Evolutionary conservation across 441 rosid genomes (phyloP).

Genomic region (Arabidopsis lyrata): DNA sequence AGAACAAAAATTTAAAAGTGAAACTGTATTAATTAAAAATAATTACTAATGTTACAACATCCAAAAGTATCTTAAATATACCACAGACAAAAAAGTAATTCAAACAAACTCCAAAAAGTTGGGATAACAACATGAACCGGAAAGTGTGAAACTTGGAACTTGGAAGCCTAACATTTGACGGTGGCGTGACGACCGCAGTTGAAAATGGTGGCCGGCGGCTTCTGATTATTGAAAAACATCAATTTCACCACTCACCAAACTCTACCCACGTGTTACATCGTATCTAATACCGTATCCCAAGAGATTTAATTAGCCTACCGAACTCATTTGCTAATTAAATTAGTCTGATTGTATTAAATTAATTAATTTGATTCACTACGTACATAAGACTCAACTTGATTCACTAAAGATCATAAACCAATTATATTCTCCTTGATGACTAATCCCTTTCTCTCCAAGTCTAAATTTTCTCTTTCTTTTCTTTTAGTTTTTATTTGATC

Average conservation of each 20-base stretch:
- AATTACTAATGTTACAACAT: not conserved
- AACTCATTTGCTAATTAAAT: constrained; percentile 19
- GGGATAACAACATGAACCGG: constrained; percentile 33
- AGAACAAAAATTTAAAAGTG: too few species aligned
- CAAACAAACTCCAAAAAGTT: constrained; percentile 5
- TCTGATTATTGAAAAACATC: constrained; percentile 27
- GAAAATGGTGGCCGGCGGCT: constrained; percentile 49
- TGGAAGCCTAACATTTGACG: constrained; percentile 35
- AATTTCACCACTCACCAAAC: constrained; percentile 35
- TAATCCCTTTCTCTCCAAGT: constrained; percentile 37
- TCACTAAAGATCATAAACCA: constrained; percentile 28
- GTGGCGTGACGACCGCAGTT: constrained; percentile 41
- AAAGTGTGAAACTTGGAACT: constrained; percentile 32
- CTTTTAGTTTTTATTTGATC: constrained; percentile 21
- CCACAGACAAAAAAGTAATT: not conserved
- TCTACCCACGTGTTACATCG: constrained; percentile 45
- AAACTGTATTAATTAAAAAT: not conserved
- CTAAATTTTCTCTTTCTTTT: constrained; percentile 19
- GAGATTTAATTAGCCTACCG: constrained; percentile 41
- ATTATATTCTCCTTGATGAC: constrained; percentile 21
- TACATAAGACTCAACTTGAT: constrained; percentile 41
- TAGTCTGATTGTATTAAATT: constrained; percentile 5
- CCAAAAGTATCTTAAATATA: not conserved
- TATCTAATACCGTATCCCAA: constrained; percentile 42
- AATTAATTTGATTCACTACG: constrained; percentile 31